Evolutionary conservation across 148 eudicot species (phyloP).

Genomic region (Nyssa sinensis): DNA sequence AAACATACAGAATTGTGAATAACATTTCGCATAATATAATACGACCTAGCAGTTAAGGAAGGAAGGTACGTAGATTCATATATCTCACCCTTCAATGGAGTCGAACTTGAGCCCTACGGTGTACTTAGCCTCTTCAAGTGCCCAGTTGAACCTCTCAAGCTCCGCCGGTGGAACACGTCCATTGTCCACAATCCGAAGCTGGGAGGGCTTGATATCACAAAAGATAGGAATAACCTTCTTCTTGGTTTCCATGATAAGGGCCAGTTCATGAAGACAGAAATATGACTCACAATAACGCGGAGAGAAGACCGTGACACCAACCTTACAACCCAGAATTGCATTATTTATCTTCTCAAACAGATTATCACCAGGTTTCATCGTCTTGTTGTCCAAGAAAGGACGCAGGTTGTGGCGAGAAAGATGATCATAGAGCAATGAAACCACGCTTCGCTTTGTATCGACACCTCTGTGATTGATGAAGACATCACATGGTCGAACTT

Average conservation of each 20-base stretch:
- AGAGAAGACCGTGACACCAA: slow-evolving; percentile 22
- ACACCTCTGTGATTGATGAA: slow-evolving; percentile 23
- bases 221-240: slow-evolving; percentile 28
- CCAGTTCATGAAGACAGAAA: slow-evolving; percentile 28
- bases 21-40: too few relatives aligned
- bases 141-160: slow-evolving; percentile 10
- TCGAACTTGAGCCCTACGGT: slow-evolving; percentile 30
- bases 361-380: slow-evolving; percentile 30
- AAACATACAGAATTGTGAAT: too few relatives aligned
- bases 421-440: slow-evolving; percentile 24
- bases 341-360: slow-evolving; percentile 22
- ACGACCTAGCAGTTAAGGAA: too few relatives aligned
- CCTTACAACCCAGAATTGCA: slow-evolving; percentile 16
- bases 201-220: slow-evolving; percentile 27
- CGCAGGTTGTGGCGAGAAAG: slow-evolving; percentile 11
- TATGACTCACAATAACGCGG: slow-evolving; percentile 22
- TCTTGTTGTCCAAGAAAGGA: slow-evolving; percentile 28
- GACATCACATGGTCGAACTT: slow-evolving; percentile 11
- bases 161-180: slow-evolving; percentile 4
- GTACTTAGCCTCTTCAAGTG: slow-evolving; percentile 33
- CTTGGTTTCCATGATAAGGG: slow-evolving; percentile 21
- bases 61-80: too few relatives aligned
- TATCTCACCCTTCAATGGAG: slow-evolving; percentile 28
- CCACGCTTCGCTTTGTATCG: slow-evolving; percentile 23
- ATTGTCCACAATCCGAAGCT: slow-evolving; percentile 14